Evolutionary conservation across 2,329 filamentous ascomycete genomes (phyloP).

Genomic region (Clonostachys rhizophaga): DNA sequence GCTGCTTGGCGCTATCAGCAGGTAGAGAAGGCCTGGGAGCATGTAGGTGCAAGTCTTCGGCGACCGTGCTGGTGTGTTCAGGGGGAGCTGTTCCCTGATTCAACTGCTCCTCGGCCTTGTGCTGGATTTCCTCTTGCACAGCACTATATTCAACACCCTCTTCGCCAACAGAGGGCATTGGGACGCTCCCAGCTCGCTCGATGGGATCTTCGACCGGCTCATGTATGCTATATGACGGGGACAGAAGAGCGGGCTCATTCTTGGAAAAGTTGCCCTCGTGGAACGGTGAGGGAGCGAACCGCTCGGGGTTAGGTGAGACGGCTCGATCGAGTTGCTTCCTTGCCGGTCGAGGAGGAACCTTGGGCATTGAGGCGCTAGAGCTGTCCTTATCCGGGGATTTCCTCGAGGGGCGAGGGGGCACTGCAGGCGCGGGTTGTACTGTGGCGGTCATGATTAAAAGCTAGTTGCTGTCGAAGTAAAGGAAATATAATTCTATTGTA

Average conservation of each 20-base stretch:
- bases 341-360: conserved; percentile 72
- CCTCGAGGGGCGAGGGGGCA: conserved; percentile 53
- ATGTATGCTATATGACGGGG: conserved; percentile 24
- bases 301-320: conserved; percentile 69
- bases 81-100: conserved; percentile 39
- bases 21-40: conserved; percentile 86
- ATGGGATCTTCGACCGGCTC: conserved; percentile 33
- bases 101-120: conserved; percentile 27
- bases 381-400: conserved; percentile 37
- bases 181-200: conserved; percentile 69
- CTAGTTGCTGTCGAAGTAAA: neutral
- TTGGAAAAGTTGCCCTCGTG: conserved; percentile 62
- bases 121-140: conserved; percentile 34
- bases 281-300: conserved; percentile 81
- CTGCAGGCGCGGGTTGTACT: conserved; percentile 42
- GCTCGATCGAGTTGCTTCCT: conserved; percentile 71
- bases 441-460: conserved; percentile 25
- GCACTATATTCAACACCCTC: conserved; percentile 85
- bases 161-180: conserved; percentile 79
- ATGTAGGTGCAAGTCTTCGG: conserved; percentile 78
- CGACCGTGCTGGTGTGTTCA: conserved; percentile 73
- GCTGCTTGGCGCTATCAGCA: conserved; percentile 73
- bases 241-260: conserved; percentile 21
- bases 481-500: conserved; percentile 1
- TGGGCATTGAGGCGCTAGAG: conserved; percentile 43